Conservation (phyloP, 1,139 yeast species). For the Lodderomyces elongisporus region DNA sequence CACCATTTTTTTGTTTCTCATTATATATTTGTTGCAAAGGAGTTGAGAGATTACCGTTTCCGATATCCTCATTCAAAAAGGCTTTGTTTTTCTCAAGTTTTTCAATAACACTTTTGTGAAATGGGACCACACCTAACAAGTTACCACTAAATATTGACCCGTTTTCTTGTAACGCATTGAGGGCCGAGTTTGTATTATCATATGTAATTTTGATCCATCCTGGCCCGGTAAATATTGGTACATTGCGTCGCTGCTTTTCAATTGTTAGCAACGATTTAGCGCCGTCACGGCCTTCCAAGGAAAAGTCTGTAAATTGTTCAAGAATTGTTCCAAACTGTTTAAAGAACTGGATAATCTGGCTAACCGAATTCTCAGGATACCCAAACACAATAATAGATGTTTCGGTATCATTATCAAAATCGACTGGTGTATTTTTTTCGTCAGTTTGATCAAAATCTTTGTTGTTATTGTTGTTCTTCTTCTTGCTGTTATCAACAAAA, state of each 20-base stretch:
- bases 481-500: neutral
- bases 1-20: conserved; percentile 1
- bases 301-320: conserved; percentile 50
- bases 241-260: conserved; percentile 17
- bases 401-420: conserved; percentile 22
- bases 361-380: conserved; percentile 71
- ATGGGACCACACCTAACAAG: conserved; percentile 73
- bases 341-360: conserved; percentile 67
- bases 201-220: conserved; percentile 89
- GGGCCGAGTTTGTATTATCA: conserved; percentile 69
- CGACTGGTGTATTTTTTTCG: conserved; percentile 8
- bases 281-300: neutral
- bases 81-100: conserved; percentile 55
- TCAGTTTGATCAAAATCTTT: conserved; percentile 13
- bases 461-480: no score
- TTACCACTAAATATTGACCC: conserved; percentile 68
- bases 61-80: conserved; percentile 52
- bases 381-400: conserved; percentile 83
- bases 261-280: conserved; percentile 11
- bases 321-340: conserved; percentile 74
- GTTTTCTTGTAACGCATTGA: conserved; percentile 79
- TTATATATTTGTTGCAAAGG: conserved; percentile 4
- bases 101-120: conserved; percentile 56
- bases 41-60: conserved; percentile 29
- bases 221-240: conserved; percentile 75